Evolutionary conservation across 2,329 filamentous ascomycete species (phyloP).

Genomic region (Sclerotinia spermophila): DNA sequence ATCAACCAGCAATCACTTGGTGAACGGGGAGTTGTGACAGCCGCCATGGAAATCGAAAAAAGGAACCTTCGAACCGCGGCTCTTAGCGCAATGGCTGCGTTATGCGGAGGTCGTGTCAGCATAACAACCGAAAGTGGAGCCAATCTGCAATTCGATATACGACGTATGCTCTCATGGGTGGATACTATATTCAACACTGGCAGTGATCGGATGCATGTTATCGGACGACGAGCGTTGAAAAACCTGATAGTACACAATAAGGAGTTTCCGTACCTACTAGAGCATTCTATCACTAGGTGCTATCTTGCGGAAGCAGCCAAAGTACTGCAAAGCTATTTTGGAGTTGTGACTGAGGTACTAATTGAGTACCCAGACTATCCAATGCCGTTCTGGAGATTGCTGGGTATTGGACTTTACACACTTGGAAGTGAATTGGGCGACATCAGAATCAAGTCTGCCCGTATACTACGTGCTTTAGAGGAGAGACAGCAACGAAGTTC

Average conservation of each 20-base stretch:
- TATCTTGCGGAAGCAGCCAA: slow-evolving; percentile 79
- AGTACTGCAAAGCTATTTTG: slow-evolving; percentile 90
- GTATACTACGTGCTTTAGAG: slow-evolving; percentile 76
- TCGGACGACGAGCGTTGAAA: slow-evolving; percentile 80
- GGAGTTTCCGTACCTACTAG: slow-evolving; percentile 78
- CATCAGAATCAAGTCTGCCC: slow-evolving; percentile 82
- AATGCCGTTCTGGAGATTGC: slow-evolving; percentile 83
- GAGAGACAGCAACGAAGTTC: slow-evolving; percentile 79
- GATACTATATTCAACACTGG: slow-evolving; percentile 89
- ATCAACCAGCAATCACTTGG: slow-evolving; percentile 72
- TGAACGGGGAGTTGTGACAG: slow-evolving; percentile 74
- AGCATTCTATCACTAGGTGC: slow-evolving; percentile 87
- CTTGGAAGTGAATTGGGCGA: slow-evolving; percentile 88
- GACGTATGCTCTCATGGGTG: slow-evolving; percentile 91
- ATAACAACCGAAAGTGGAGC: slow-evolving; percentile 84
- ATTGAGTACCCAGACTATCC: slow-evolving; percentile 79
- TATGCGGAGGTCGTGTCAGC: slow-evolving; percentile 82
- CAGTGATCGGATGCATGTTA: slow-evolving; percentile 88
- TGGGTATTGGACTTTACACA: slow-evolving; percentile 85
- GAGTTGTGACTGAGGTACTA: slow-evolving; percentile 83
- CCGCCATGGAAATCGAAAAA: slow-evolving; percentile 96
- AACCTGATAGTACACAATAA: slow-evolving; percentile 90
- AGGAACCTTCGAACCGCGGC: slow-evolving; percentile 85
- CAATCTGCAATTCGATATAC: slow-evolving; percentile 86
- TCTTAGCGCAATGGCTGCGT: slow-evolving; percentile 88